Conservation (phyloP, 2,329 filamentous ascomycete genomes). For the Mycogone perniciosa region DNA sequence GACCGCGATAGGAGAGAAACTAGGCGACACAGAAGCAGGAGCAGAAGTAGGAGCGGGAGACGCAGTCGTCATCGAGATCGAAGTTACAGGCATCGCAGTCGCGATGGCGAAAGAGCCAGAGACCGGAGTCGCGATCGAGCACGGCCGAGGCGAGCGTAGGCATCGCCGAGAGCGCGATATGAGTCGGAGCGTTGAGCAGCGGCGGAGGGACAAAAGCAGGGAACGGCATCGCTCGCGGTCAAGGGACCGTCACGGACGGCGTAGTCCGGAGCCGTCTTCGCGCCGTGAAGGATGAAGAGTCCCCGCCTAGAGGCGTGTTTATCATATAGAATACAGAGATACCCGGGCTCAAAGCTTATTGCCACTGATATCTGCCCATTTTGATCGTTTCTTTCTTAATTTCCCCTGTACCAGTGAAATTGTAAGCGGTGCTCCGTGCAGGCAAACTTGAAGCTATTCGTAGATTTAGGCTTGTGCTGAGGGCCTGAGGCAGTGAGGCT, state of each 20-base stretch:
- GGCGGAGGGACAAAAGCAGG: conserved; percentile 13
- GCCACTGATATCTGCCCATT: no score
- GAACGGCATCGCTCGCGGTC: conserved; percentile 18
- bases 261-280: conserved; percentile 7
- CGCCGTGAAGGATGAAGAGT: conserved; percentile 1
- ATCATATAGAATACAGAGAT: neutral
- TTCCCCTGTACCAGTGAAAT: no score
- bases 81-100: conserved; percentile 24
- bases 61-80: conserved; percentile 22
- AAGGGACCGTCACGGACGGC: conserved; percentile 12
- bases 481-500: no score
- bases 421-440: no score
- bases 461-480: no score
- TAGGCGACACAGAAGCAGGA: conserved; percentile 31
- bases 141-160: conserved; percentile 11
- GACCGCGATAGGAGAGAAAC: conserved; percentile 27
- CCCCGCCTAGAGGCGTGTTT: no score
- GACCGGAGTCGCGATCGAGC: conserved; percentile 16
- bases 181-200: conserved; percentile 10
- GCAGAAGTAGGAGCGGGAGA: conserved; percentile 27
- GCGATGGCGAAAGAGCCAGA: conserved; percentile 20
- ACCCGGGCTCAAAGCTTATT: neutral
- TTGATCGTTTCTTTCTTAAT: no score
- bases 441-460: no score
- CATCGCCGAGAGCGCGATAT: conserved; percentile 14